These are phyloP conservation scores for Alternaria alternata DNA, from an alignment of 2,329 filamentous ascomycete species.

Conservation along the genomic window DNA sequence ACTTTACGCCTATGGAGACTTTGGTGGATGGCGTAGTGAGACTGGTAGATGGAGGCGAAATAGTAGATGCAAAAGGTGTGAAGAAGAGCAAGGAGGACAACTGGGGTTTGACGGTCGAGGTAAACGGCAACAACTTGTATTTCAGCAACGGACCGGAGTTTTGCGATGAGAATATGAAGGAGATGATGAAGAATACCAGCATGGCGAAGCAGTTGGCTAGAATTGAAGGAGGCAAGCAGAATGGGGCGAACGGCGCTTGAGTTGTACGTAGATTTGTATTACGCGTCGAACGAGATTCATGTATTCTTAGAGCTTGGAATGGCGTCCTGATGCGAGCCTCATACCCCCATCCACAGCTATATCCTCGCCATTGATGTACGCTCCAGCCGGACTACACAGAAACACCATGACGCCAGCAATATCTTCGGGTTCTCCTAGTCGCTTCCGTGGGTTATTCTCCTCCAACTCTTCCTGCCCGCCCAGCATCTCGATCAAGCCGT, in stretches of 20 bases:
- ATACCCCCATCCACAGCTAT: slow-evolving; percentile 44
- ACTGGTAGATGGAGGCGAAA: slow-evolving; percentile 41
- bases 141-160: slow-evolving; percentile 30
- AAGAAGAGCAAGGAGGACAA: slow-evolving; percentile 29
- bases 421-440: slow-evolving; percentile 47
- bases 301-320: slow-evolving; percentile 35
- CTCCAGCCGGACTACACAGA: slow-evolving; percentile 39
- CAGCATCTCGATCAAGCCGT: slow-evolving; percentile 48
- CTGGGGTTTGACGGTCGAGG: slow-evolving; percentile 40
- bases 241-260: slow-evolving; percentile 8
- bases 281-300: background rate
- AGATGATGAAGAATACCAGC: slow-evolving; percentile 41
- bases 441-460: slow-evolving; percentile 41
- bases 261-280: background rate
- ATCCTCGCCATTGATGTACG: slow-evolving; percentile 46
- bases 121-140: slow-evolving; percentile 39
- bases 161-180: slow-evolving; percentile 40
- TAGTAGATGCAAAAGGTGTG: slow-evolving; percentile 35
- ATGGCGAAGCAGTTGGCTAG: slow-evolving; percentile 39
- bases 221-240: slow-evolving; percentile 29
- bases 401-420: slow-evolving; percentile 51
- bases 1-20: slow-evolving; percentile 45
- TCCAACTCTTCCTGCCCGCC: slow-evolving; percentile 54
- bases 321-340: slow-evolving; percentile 34
- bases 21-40: slow-evolving; percentile 40